A percentile compares a stretch with the other conserved stretches of the same genome.
phyloP scores from a whole-genome alignment of 1,284 basidiomycete genomes.

The Thecaphora thlaspeos region DNA sequence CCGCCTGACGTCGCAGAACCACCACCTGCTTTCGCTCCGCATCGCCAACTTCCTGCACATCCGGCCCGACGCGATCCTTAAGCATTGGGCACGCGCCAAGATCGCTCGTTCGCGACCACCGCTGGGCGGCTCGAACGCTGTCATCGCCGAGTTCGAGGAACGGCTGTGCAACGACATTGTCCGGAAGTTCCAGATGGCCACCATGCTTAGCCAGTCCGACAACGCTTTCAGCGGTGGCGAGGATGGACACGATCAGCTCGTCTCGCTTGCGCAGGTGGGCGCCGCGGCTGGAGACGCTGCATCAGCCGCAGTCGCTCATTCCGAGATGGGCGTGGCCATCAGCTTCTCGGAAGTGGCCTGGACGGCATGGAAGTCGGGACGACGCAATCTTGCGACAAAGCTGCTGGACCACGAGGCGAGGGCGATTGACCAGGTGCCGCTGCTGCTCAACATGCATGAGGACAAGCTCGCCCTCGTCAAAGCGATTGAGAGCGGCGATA shows the following conservation, averaged over 20 bases:
- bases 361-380: conserved; percentile 87
- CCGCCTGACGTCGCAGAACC: conserved; percentile 79
- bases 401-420: conserved; percentile 86
- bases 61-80: conserved; percentile 81
- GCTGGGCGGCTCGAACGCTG: conserved; percentile 12
- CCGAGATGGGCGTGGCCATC: conserved; percentile 60
- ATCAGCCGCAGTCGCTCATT: too few relatives aligned
- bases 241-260: not conserved
- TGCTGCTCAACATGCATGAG: conserved; percentile 90
- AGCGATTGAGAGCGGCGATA: conserved; percentile 90
- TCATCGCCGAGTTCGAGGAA: conserved; percentile 63
- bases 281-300: too few relatives aligned
- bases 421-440: conserved; percentile 88
- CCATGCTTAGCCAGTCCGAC: conserved; percentile 31
- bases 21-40: conserved; percentile 88
- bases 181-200: conserved; percentile 74
- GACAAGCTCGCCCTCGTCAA: conserved; percentile 83
- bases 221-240: conserved; percentile 11
- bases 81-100: conserved; percentile 94
- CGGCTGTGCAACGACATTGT: conserved; percentile 79
- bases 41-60: conserved; percentile 80
- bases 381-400: conserved; percentile 81
- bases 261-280: too few relatives aligned
- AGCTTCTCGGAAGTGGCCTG: conserved; percentile 93
- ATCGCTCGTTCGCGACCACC: conserved; percentile 68